These are phyloP conservation scores for Aaosphaeria arxii DNA, from an alignment of 2,329 filamentous ascomycete species.

Conservation along the genomic window DNA sequence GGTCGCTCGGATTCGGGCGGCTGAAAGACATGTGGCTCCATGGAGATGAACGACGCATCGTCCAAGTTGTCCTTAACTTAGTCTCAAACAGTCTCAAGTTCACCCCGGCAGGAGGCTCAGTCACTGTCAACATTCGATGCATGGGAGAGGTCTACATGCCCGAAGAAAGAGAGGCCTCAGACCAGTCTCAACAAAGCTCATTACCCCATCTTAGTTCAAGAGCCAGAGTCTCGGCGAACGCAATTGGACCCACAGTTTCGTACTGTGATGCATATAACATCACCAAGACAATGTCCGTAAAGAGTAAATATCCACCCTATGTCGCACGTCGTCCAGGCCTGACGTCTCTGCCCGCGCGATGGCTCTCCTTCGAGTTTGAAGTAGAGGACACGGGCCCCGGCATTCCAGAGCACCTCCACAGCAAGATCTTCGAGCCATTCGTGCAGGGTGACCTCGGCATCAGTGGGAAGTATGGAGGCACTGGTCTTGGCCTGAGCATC, in stretches of 20 bases:
- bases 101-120: conserved; percentile 71
- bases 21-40: conserved; percentile 84
- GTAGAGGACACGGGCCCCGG: conserved; percentile 86
- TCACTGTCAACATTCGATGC: conserved; percentile 74
- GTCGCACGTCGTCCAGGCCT: conserved; percentile 34
- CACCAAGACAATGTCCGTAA: conserved; percentile 44
- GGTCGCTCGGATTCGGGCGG: conserved; percentile 63
- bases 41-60: conserved; percentile 87
- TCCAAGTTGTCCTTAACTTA: conserved; percentile 91
- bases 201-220: conserved; percentile 32
- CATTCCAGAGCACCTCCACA: conserved; percentile 72
- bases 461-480: conserved; percentile 87
- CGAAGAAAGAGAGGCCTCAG: conserved; percentile 45
- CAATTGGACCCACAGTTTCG: conserved; percentile 22
- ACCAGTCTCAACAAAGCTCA: conserved; percentile 42
- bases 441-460: conserved; percentile 88
- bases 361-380: conserved; percentile 80
- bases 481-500: conserved; percentile 83
- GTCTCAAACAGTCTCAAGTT: conserved; percentile 93
- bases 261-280: conserved; percentile 33
- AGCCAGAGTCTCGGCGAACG: conserved; percentile 26
- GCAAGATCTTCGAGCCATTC: conserved; percentile 89
- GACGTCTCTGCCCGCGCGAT: conserved; percentile 58
- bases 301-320: conserved; percentile 31
- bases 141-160: conserved; percentile 54